These are phyloP conservation scores for Suhomyces emberorum DNA, from an alignment of 805 yeast genomes.

Conservation along the genomic window DNA sequence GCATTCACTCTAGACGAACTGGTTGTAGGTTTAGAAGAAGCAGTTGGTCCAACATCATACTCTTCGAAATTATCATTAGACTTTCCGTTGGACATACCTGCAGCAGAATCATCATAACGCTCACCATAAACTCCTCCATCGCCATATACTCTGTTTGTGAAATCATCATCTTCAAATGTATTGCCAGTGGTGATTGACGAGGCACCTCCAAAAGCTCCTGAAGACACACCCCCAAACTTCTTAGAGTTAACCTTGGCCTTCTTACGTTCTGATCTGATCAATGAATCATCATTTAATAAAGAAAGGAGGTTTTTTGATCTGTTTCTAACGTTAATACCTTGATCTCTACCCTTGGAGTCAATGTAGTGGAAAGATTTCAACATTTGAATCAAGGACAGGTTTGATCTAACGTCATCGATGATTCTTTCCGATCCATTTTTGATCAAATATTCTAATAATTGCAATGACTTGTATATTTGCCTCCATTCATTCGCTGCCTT, in stretches of 20 bases:
- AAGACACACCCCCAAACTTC: constrained; percentile 77
- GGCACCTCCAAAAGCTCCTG: constrained; percentile 50
- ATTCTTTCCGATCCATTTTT: constrained; percentile 93
- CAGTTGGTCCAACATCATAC: constrained; percentile 46
- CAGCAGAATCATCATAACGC: constrained; percentile 57
- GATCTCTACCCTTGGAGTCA: constrained; percentile 91
- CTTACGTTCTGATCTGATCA: constrained; percentile 79
- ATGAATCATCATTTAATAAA: constrained; percentile 71
- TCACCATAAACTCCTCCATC: constrained; percentile 71
- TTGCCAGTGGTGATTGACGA: constrained; percentile 31
- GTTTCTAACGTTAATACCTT: constrained; percentile 92
- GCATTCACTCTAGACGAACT: constrained; percentile 34
- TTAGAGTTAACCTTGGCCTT: constrained; percentile 84
- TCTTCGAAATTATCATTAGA: constrained; percentile 53
- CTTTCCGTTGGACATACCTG: constrained; percentile 34
- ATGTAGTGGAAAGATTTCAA: constrained; percentile 90
- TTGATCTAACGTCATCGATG: constrained; percentile 90
- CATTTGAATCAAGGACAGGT: constrained; percentile 77
- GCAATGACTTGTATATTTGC: constrained; percentile 92
- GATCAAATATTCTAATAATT: constrained; percentile 83
- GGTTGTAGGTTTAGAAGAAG: constrained; percentile 32
- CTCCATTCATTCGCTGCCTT: constrained; percentile 97
- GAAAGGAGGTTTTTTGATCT: constrained; percentile 74
- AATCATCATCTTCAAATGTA: constrained; percentile 47
- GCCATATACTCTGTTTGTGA: constrained; percentile 55